Base-by-base conservation (phyloP, 2,329 filamentous ascomycete species). In the Furcasterigmium furcatum region DNA sequence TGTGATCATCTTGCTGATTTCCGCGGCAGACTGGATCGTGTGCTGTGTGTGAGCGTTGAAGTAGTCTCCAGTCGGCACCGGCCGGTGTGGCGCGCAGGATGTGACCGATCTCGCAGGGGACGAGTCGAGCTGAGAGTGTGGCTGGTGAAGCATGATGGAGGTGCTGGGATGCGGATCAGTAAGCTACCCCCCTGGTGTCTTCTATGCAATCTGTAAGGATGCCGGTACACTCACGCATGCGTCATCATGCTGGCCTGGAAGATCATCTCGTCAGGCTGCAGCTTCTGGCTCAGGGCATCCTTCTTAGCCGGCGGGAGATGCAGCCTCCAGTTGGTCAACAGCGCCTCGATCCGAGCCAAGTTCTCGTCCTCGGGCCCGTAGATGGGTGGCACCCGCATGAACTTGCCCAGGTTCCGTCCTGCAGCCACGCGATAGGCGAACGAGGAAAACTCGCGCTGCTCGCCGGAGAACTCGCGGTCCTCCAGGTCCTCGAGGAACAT, bases 181-280 rank as follows among this genome's bases (percentile, higher is more conserved):
- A 14, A 10, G 16, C 21, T 22, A 7, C 21, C 25, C 35, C 10
- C 22, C 18, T 42, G 27, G 32, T 25, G n/a, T 9, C 20, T 4
- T 32, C 34, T 9, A 21, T 19, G 19, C 20, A 39, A 27, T 27
- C 24, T 27, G 24, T 12, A 12, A 7, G 12, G 24, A 12, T 7
- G 24, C 24, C 12, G n/a, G 16, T 16, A 9, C 4, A 65, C 72
- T 57, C 62, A 75, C 72, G 77, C 76, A 50, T 80, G 69, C 25
- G 71, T 77, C 56, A 95, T 88, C 81, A 95, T 92, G 51, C 88
- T 85, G 1, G 88, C 91, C 62, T 95, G 89, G 67, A 96, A 95
- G 65, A 96, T 84, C 78, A 95, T 86, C 66, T 95, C 89, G 61
- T 96, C 91, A 10, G 91, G 74, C 44, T 82, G 77, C 25, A 88